These are phyloP conservation scores for Saccharomycopsis capsularis DNA, from an alignment of 805 yeast genomes.

Conservation along the genomic window DNA sequence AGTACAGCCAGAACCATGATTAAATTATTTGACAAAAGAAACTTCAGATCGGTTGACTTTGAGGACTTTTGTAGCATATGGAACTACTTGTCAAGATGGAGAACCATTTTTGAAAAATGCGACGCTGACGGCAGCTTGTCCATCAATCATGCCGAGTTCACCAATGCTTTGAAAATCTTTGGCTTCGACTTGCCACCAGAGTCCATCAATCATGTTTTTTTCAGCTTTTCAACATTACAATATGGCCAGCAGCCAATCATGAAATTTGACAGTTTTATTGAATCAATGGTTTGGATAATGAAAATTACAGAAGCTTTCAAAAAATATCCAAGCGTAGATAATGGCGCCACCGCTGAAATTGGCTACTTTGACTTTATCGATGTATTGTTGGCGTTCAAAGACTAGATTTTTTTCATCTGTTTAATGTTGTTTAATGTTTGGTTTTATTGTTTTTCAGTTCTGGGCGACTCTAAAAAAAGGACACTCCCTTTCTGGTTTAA, in stretches of 20 bases:
- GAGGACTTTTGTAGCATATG: conserved; percentile 20
- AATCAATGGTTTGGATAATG: conserved; percentile 21
- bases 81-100: conserved; percentile 22
- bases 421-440: not conserved
- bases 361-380: conserved; percentile 22
- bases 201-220: conserved; percentile 18
- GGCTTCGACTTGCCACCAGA: conserved; percentile 21
- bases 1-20: conserved; percentile 21
- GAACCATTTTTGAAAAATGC: conserved; percentile 22
- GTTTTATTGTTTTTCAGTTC: no score
- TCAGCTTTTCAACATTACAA: conserved; percentile 14
- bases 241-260: conserved; percentile 14
- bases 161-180: conserved; percentile 18
- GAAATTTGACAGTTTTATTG: conserved; percentile 22
- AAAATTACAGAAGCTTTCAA: conserved; percentile 21
- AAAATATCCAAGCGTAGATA: conserved; percentile 19
- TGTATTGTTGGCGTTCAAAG: conserved; percentile 22
- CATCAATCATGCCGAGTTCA: conserved; percentile 19
- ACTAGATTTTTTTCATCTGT: conserved; percentile 9
- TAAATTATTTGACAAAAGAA: conserved; percentile 19
- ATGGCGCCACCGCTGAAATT: conserved; percentile 21
- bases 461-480: no score
- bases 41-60: conserved; percentile 20
- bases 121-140: conserved; percentile 16
- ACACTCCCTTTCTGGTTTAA: not conserved